Conservation (phyloP, 2,329 filamentous ascomycete species). For the Thermothelomyces thermophilus region DNA sequence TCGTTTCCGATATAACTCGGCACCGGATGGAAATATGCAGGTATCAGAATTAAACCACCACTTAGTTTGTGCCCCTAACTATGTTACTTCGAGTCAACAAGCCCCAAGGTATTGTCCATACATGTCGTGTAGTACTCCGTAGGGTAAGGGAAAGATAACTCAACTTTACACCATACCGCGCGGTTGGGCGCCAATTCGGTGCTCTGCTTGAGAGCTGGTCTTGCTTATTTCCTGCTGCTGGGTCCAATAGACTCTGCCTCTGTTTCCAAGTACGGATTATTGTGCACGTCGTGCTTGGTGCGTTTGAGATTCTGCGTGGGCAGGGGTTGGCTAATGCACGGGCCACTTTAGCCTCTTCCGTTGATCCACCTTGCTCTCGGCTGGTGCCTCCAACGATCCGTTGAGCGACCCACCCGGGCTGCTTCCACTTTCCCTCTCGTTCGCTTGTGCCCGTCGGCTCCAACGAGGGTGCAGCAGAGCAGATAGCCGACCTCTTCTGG, state of each 20-base stretch:
- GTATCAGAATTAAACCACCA: neutral
- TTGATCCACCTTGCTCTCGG: constrained; percentile 8
- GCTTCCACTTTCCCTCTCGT: constrained; percentile 10
- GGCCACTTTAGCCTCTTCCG: neutral
- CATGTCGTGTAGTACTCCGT: too few relatives aligned
- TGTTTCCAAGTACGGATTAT: too few relatives aligned
- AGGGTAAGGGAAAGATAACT: too few relatives aligned
- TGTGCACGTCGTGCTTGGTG: too few relatives aligned
- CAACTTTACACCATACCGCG: too few relatives aligned
- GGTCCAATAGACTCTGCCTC: too few relatives aligned
- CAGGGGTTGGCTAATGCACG: neutral
- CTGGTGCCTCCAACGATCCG: constrained; percentile 16
- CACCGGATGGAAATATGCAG: neutral
- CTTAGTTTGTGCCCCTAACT: neutral
- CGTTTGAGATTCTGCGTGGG: too few relatives aligned
- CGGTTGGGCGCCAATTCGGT: too few relatives aligned
- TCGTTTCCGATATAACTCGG: neutral
- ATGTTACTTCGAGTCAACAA: too few relatives aligned
- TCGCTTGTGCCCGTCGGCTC: constrained; percentile 24
- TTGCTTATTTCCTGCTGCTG: too few relatives aligned
- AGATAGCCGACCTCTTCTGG: constrained; percentile 12
- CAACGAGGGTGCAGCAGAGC: constrained; percentile 9
- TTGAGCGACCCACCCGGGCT: constrained; percentile 7
- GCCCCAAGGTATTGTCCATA: too few relatives aligned
- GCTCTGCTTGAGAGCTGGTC: too few relatives aligned